Base-by-base conservation (phyloP, 495 filamentous ascomycete species). In the Cercophora sp. region DNA sequence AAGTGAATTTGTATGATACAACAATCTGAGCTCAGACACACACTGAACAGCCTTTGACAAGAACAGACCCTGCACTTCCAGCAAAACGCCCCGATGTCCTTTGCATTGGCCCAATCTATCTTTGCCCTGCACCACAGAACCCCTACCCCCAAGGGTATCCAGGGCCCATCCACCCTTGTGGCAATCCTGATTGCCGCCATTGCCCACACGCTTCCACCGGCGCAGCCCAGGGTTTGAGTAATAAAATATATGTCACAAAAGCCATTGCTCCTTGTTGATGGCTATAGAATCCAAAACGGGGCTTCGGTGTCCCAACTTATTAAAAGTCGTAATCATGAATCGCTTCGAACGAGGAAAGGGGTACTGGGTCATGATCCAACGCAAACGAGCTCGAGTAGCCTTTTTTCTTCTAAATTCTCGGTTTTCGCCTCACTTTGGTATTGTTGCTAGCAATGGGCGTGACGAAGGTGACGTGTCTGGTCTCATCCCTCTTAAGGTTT, bases 381-480 rank as follows among this genome's bases (percentile, higher is more conserved):
- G 11, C 25, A 31, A n/a, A n/a, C n/a, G n/a, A n/a, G n/a, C n/a
- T n/a, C n/a, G n/a, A n/a, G n/a, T n/a, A n/a, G n/a, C n/a, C n/a
- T n/a, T n/a, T n/a, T n/a, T n/a, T n/a, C n/a, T n/a, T n/a, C n/a
- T n/a, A n/a, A n/a, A n/a, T n/a, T 32, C 34, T 47, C 16, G 31
- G 44, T 23, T 34, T 47, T 20, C 44, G 44, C 16, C 44, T 47
- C 4, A 25, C 44, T 16, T 47, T 47, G 25, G 44, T 8, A 15
- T 47, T 47, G 27, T 23, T 34, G n/a, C 20, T 47, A 16, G 44
- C 25, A n/a, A 47, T 34, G n/a, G 44, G 44, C 4, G n/a, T 47
- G 26, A 78, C 72, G 54, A 78, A 76, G 1, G 72, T 70, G 31
- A 78, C 73, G 31, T 76, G 70, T 22, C 71, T 73, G 23, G 47